Base-by-base conservation (phyloP, 2,329 filamentous ascomycete genomes). In the Aspergillus caelatus region DNA sequence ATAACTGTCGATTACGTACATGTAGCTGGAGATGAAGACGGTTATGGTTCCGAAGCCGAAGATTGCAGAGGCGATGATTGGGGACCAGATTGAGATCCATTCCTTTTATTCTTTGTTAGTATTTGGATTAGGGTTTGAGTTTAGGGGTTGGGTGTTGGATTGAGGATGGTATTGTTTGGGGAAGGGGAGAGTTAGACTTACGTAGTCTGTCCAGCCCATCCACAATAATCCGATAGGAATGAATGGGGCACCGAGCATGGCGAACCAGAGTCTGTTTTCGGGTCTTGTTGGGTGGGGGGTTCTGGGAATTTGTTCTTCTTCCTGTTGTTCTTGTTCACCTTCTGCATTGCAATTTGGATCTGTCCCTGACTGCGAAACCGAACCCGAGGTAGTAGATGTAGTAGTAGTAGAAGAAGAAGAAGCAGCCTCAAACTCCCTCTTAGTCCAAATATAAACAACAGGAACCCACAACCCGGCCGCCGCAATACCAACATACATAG, bases 1-100 rank as follows among this genome's bases (percentile, higher is more conserved):
- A 67, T 87, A 88, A 11, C 78, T 79, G 67, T 88, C 85, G 62
- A 88, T 87, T 58, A 88, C 83, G 69, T 88, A 88, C 76, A 85
- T 81, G 61, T 85, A 86, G 46, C 76, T 80, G 58, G 77, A 80
- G 64, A 85, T 82, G 71, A 85, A 86, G 12, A 85, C 76, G 54
- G 78, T 79, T 11, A 83, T 78, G 34, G 82, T 78, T 1, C 82
- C 83, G 65, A 81, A 81, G 7, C 85, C 85, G 68, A 87, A 85
- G 0, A 86, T 66, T 0, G 82, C 79, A n/a, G 79, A 83, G 1
- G 84, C 84, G 2, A 74, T 72, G 3, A 87, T 77, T 0, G 82
- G 81, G 21, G 80, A 82, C 84, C 84, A 87, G 67, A 83, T 80
- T 10, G 80, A 82, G 28, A 86, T 81, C 2, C 3, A 16, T 14